A percentile compares a stretch with the other conserved stretches of the same genome.
Conservation (phyloP, 2,329 filamentous ascomycete genomes). For the Metarhizium humberi region DNA sequence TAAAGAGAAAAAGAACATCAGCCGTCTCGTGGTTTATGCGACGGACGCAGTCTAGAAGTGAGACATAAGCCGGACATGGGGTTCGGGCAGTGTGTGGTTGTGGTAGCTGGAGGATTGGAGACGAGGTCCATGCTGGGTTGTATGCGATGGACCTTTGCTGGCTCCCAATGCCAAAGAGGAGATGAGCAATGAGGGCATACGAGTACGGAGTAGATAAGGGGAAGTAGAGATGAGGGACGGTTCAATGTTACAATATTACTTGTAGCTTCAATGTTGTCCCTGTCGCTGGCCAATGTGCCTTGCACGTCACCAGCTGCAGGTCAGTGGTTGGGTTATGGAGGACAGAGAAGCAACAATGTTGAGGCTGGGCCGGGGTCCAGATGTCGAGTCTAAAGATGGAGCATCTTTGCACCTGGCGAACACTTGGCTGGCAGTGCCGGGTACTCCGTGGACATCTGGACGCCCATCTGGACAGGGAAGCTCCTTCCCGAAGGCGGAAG, state of each 20-base stretch:
- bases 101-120: conserved; percentile 1
- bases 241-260: too few species aligned
- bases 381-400: background rate
- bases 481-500: background rate
- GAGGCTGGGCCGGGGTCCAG: background rate
- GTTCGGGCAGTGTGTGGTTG: conserved; percentile 4
- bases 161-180: background rate
- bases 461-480: background rate
- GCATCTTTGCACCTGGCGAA: background rate
- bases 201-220: background rate
- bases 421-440: background rate
- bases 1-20: background rate
- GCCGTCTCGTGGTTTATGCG: conserved; percentile 5
- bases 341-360: background rate
- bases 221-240: too few species aligned
- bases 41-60: conserved; percentile 9
- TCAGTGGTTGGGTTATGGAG: background rate
- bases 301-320: background rate
- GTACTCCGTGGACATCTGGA: too few species aligned
- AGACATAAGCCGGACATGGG: conserved; percentile 8
- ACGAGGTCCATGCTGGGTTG: background rate
- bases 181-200: background rate
- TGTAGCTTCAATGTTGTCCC: background rate
- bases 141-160: background rate
- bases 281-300: background rate